phyloP scores from a whole-genome alignment of 1,284 basidiomycete genomes.

The Moesziomyces aphidis region DNA sequence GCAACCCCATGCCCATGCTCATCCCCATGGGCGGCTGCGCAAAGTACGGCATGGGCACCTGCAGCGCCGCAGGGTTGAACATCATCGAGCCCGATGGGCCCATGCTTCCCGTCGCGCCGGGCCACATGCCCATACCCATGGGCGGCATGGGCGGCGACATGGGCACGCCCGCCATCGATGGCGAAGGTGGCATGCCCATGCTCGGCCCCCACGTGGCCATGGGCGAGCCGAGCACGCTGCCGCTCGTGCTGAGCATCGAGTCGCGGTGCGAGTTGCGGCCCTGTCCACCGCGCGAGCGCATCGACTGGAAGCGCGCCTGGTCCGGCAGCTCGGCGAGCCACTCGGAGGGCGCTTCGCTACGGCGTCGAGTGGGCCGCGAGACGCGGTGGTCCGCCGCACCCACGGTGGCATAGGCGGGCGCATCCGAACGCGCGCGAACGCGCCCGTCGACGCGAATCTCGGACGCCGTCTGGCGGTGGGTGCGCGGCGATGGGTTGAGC shows the following conservation, averaged over 20 bases:
- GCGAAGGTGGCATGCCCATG: constrained; percentile 6
- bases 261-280: constrained; percentile 16
- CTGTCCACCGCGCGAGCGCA: constrained; percentile 3
- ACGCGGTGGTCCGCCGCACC: constrained; percentile 9
- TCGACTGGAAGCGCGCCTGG: constrained; percentile 14
- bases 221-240: constrained; percentile 2
- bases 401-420: constrained; percentile 9
- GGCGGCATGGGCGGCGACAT: constrained; percentile 7
- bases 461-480: constrained; percentile 16
- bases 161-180: constrained; percentile 11
- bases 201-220: constrained; percentile 15
- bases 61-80: constrained; percentile 16
- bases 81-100: constrained; percentile 18
- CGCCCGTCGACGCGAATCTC: constrained; percentile 11
- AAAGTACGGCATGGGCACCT: constrained; percentile 32
- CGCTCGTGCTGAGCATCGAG: constrained; percentile 21
- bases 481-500: constrained; percentile 20
- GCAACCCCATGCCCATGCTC: constrained; percentile 3
- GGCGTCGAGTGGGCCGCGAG: constrained; percentile 8
- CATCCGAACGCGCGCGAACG: constrained; percentile 22
- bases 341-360: constrained; percentile 39
- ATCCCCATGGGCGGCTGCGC: background rate
- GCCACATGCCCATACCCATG: constrained; percentile 10
- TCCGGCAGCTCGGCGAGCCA: constrained; percentile 24
- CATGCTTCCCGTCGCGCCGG: constrained; percentile 2